Evolutionary conservation across 2,329 filamentous ascomycete genomes (phyloP).

Genomic region (Camptophora hylomeconis): DNA sequence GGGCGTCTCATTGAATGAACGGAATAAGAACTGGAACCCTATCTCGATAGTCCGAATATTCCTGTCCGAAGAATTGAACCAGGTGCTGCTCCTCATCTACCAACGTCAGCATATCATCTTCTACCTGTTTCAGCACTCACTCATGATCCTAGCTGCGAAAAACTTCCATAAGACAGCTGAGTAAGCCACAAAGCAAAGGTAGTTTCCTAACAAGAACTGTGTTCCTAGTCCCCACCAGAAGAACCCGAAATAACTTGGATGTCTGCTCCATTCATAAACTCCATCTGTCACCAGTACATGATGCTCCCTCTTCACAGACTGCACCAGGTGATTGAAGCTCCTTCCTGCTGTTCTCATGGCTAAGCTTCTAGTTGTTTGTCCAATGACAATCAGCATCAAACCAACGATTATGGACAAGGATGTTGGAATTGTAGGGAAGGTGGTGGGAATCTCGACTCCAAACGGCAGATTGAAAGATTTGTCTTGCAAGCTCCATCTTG

Average conservation of each 20-base stretch:
- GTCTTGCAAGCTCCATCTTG: conserved; percentile 12
- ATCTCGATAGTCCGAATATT: conserved; percentile 63
- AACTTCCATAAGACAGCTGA: conserved; percentile 69
- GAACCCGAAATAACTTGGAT: conserved; percentile 95
- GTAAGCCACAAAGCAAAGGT: conserved; percentile 64
- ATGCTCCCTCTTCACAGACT: conserved; percentile 51
- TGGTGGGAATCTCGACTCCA: conserved; percentile 13
- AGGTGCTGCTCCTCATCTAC: conserved; percentile 66
- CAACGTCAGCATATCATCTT: conserved; percentile 8
- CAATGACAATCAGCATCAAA: conserved; percentile 48
- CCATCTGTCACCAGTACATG: conserved; percentile 76
- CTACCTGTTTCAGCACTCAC: conserved; percentile 30
- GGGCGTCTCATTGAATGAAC: conserved; percentile 46
- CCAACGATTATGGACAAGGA: conserved; percentile 36
- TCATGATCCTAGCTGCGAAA: conserved; percentile 57
- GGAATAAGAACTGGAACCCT: conserved; percentile 69
- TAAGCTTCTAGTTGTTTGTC: conserved; percentile 62
- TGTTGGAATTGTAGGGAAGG: conserved; percentile 21
- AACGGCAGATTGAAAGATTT: conserved; percentile 9
- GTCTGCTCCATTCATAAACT: conserved; percentile 62
- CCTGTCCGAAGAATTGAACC: conserved; percentile 67
- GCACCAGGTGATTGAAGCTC: conserved; percentile 79
- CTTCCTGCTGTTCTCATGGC: conserved; percentile 83
- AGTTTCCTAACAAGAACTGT: conserved; percentile 78
- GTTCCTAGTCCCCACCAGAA: conserved; percentile 98